phyloP scores from a whole-genome alignment of 306 rosid genomes.

The Acacia confusa region DNA sequence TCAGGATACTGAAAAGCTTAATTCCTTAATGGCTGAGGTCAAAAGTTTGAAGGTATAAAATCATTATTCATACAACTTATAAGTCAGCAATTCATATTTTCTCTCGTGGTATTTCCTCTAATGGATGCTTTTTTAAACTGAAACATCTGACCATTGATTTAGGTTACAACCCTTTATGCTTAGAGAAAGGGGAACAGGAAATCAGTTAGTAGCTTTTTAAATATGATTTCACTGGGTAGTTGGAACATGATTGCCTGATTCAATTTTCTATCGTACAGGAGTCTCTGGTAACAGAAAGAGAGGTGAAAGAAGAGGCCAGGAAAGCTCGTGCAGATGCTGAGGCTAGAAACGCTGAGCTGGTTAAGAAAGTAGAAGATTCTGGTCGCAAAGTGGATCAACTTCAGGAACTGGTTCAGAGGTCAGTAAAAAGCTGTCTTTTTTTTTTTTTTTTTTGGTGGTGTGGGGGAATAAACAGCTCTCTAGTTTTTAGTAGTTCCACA shows the following conservation, averaged over 20 bases:
- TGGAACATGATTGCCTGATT: constrained; percentile 29
- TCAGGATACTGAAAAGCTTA: constrained; percentile 89
- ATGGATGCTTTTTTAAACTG: constrained; percentile 14
- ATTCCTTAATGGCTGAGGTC: constrained; percentile 74
- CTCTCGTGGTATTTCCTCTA: background rate
- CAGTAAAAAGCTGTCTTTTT: constrained; percentile 37
- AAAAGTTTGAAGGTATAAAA: constrained; percentile 75
- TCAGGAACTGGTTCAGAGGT: constrained; percentile 97
- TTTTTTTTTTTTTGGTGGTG: background rate
- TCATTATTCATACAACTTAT: constrained; percentile 19
- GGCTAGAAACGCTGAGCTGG: constrained; percentile 70
- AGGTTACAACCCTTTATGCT: background rate
- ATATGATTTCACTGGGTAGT: background rate
- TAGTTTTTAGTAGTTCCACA: constrained; percentile 1
- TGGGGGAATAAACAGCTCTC: background rate
- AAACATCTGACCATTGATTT: background rate
- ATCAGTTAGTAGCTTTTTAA: background rate
- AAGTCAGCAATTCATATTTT: constrained; percentile 19
- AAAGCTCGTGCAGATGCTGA: constrained; percentile 62
- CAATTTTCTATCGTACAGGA: constrained; percentile 51
- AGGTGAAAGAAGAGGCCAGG: constrained; percentile 69
- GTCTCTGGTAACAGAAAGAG: constrained; percentile 62
- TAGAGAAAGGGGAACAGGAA: background rate
- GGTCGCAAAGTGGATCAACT: constrained; percentile 80
- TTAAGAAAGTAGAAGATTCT: constrained; percentile 72